A percentile compares a stretch with the other conserved stretches of the same genome.
phyloP scores from a whole-genome alignment of 306 rosid species.

The Acacia melanoxylon region DNA sequence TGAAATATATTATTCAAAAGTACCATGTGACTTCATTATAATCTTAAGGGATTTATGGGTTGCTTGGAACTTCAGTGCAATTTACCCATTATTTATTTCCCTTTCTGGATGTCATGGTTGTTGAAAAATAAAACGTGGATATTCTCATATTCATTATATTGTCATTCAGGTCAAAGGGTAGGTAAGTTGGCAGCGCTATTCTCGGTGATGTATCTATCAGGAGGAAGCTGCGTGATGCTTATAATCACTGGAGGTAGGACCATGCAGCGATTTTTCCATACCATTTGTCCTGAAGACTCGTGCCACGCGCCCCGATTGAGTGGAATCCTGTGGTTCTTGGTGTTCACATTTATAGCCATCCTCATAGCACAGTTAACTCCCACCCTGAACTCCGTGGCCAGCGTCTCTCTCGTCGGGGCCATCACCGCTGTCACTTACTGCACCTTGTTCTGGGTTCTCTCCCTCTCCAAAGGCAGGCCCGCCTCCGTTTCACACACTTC shows the following conservation, averaged over 20 bases:
- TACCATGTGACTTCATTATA: too few relatives aligned
- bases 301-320: constrained; percentile 37
- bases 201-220: constrained; percentile 54
- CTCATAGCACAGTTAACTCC: constrained; percentile 54
- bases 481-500: constrained; percentile 30
- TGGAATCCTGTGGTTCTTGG: constrained; percentile 52
- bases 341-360: constrained; percentile 54
- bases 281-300: constrained; percentile 28
- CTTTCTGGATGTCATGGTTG: background rate
- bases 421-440: constrained; percentile 37
- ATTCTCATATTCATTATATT: background rate
- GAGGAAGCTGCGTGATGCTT: constrained; percentile 42
- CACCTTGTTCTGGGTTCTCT: constrained; percentile 55
- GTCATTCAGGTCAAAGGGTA: constrained; percentile 21
- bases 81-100: too few relatives aligned
- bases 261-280: constrained; percentile 41
- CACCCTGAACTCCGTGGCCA: constrained; percentile 57
- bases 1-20: too few relatives aligned
- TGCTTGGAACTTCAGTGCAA: too few relatives aligned
- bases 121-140: background rate
- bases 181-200: constrained; percentile 49
- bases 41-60: too few relatives aligned
- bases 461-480: constrained; percentile 49
- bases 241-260: constrained; percentile 50
- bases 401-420: constrained; percentile 55